These are phyloP conservation scores for Anisogramma anomala DNA, from an alignment of 2,329 filamentous ascomycete species.

Conservation along the genomic window DNA sequence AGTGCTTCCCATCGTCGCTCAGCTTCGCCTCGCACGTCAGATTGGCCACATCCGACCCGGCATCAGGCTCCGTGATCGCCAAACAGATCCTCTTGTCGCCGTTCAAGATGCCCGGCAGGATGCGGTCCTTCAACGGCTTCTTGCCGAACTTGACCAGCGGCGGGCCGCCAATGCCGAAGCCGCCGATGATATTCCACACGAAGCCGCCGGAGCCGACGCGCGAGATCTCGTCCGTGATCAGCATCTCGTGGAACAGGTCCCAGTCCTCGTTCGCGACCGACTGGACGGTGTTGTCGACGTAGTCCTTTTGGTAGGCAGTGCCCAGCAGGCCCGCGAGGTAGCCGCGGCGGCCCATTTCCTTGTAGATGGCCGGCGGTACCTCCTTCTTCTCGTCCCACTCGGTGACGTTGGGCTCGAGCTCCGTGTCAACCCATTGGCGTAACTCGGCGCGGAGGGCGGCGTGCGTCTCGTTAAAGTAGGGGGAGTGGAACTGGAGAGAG, in stretches of 20 bases:
- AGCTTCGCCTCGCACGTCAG: conserved; percentile 92
- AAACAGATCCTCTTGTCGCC: conserved; percentile 97
- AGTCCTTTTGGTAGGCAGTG: conserved; percentile 65
- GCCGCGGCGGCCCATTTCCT: conserved; percentile 84
- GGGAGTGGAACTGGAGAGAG: conserved; percentile 69
- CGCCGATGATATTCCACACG: conserved; percentile 93
- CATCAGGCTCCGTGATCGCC: conserved; percentile 94
- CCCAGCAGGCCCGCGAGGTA: conserved; percentile 90
- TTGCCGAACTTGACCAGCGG: conserved; percentile 87
- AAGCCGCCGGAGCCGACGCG: conserved; percentile 82
- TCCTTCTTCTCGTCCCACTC: conserved; percentile 96
- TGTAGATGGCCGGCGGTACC: conserved; percentile 83
- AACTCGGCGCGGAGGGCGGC: conserved; percentile 82
- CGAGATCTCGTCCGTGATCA: conserved; percentile 88
- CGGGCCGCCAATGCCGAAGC: conserved; percentile 90
- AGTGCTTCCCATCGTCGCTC: conserved; percentile 91
- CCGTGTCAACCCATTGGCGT: conserved; percentile 79
- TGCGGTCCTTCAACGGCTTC: conserved; percentile 72
- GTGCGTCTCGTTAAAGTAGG: conserved; percentile 93
- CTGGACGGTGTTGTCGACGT: conserved; percentile 59
- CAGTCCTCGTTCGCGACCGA: conserved; percentile 78
- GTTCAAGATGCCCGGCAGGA: conserved; percentile 74
- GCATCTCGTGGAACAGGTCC: conserved; percentile 97
- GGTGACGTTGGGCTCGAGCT: conserved; percentile 80
- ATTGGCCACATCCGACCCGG: conserved; percentile 90